Percentiles rank a stretch among this genome's conserved stretches.
Evolutionary conservation across 1,284 basidiomycete species (phyloP).

Genomic region (Ustilago esculenta): DNA sequence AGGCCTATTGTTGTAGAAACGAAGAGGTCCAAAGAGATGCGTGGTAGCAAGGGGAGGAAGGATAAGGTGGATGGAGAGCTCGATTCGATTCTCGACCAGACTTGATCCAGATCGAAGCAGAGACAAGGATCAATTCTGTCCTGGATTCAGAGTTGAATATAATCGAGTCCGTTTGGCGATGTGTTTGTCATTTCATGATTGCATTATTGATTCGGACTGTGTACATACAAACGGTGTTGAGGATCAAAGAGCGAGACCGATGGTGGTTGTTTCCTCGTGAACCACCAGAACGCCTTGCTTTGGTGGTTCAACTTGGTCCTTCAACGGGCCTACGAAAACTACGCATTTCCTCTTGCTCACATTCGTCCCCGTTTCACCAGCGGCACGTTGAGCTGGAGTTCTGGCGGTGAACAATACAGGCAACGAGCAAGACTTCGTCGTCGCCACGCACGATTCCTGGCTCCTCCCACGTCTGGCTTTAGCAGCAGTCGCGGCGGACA

Average conservation of each 20-base stretch:
- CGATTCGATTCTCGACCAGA: conserved; percentile 42
- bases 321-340: conserved; percentile 1
- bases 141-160: too few species aligned
- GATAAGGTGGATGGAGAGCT: conserved; percentile 42
- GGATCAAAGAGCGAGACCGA: conserved; percentile 14
- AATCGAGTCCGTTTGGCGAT: background rate
- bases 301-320: conserved; percentile 4
- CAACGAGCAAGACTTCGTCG: conserved; percentile 5
- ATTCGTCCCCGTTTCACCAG: conserved; percentile 1
- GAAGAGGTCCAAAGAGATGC: conserved; percentile 2
- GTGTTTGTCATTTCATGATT: too few species aligned
- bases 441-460: background rate
- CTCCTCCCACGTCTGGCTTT: conserved; percentile 1
- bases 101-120: conserved; percentile 6
- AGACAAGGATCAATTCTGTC: too few species aligned
- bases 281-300: conserved; percentile 13
- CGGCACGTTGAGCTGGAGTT: conserved; percentile 12
- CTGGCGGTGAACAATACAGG: conserved; percentile 29
- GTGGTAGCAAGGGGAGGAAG: conserved; percentile 18
- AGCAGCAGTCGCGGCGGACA: conserved; percentile 7
- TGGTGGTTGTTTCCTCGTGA: background rate
- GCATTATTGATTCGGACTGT: background rate
- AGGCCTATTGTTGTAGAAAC: conserved; percentile 24
- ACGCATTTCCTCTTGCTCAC: background rate
- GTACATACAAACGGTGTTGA: too few species aligned